Conservation (phyloP, 2,329 filamentous ascomycete genomes). For the Ustulina deusta region DNA sequence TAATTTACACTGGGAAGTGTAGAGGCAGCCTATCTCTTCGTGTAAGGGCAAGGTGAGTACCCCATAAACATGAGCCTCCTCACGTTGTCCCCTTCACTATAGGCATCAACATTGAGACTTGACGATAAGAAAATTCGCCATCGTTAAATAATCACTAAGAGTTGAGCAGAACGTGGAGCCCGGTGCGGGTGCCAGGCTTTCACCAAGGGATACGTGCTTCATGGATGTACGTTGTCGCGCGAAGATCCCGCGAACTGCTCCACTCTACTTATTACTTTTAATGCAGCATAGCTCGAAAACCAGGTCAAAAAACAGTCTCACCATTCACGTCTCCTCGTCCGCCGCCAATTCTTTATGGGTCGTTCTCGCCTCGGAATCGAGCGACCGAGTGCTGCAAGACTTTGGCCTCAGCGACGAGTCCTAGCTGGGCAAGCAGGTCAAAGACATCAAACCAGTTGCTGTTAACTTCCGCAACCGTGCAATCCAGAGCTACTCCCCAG, state of each 20-base stretch:
- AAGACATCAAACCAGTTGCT: slow-evolving; percentile 43
- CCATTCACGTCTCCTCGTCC: not conserved
- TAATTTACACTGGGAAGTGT: too few relatives aligned
- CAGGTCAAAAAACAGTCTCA: too few relatives aligned
- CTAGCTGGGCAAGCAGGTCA: slow-evolving; percentile 41
- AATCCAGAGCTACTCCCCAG: slow-evolving; percentile 35
- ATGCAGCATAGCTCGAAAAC: too few relatives aligned
- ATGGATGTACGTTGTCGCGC: not conserved
- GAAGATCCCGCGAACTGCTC: too few relatives aligned
- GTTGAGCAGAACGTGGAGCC: not conserved
- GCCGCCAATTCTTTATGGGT: not conserved
- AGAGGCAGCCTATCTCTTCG: too few relatives aligned
- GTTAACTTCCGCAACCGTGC: slow-evolving; percentile 24
- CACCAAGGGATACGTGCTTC: not conserved
- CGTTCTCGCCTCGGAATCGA: slow-evolving; percentile 13
- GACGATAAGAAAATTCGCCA: not conserved
- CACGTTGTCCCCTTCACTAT: not conserved
- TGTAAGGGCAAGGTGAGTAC: too few relatives aligned
- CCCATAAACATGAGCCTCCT: too few relatives aligned
- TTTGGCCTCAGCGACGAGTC: slow-evolving; percentile 33
- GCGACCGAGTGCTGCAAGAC: slow-evolving; percentile 30
- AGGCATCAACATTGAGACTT: not conserved
- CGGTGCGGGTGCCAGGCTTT: not conserved
- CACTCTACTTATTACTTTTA: too few relatives aligned
- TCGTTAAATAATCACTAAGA: not conserved